phyloP scores from a whole-genome alignment of 1,284 basidiomycete genomes.

The Peniophora sp. region DNA sequence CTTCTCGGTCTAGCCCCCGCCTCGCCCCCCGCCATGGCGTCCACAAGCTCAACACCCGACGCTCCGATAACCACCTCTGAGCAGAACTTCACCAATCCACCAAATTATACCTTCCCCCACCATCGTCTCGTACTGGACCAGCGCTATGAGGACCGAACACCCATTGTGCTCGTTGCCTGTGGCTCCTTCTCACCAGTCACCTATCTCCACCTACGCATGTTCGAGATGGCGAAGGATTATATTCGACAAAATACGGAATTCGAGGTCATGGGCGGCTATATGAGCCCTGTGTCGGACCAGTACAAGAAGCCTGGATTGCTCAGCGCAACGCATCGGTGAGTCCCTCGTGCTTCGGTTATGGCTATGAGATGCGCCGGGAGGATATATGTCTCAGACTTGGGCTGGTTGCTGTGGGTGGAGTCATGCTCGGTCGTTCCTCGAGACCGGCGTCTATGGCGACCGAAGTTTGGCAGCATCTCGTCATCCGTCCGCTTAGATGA shows the following conservation, averaged over 20 bases:
- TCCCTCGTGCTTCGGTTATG: slow-evolving; percentile 8
- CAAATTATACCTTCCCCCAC: slow-evolving; percentile 57
- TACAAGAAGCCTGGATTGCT: slow-evolving; percentile 89
- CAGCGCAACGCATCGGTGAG: slow-evolving; percentile 73
- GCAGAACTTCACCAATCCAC: slow-evolving; percentile 39
- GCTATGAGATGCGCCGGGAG: not conserved
- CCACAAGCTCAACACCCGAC: slow-evolving; percentile 1
- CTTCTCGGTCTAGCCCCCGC: slow-evolving; percentile 3
- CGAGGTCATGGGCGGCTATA: slow-evolving; percentile 90
- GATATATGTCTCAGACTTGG: too few relatives aligned
- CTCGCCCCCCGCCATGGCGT: slow-evolving; percentile 10
- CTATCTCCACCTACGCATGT: slow-evolving; percentile 87
- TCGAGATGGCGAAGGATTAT: slow-evolving; percentile 97
- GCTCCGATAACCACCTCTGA: slow-evolving; percentile 3
- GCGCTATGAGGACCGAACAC: slow-evolving; percentile 57
- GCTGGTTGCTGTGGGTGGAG: slow-evolving; percentile 1
- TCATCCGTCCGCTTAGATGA: too few relatives aligned
- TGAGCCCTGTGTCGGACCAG: slow-evolving; percentile 89
- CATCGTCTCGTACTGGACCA: slow-evolving; percentile 53
- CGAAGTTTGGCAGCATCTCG: too few relatives aligned
- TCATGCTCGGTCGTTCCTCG: not conserved
- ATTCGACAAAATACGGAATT: slow-evolving; percentile 88
- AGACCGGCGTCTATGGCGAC: too few relatives aligned
- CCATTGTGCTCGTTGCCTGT: slow-evolving; percentile 72
- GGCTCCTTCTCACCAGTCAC: slow-evolving; percentile 80